Conservation (phyloP, 352 stramenopile species). For the Aphanomyces stellatus region DNA sequence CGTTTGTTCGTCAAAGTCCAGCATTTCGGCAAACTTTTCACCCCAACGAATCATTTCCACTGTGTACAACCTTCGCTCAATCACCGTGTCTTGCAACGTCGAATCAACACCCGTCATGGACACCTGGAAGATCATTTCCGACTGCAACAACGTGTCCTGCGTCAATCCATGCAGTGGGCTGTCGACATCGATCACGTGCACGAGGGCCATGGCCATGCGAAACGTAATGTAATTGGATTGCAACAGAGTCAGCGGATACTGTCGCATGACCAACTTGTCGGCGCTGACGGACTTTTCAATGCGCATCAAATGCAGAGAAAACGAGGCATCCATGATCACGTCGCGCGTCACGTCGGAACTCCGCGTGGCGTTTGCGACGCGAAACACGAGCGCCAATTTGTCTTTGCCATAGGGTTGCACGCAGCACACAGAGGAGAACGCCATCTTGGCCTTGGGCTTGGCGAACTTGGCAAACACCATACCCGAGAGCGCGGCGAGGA, state of each 20-base stretch:
- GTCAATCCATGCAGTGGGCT: constrained; percentile 60
- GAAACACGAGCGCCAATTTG: constrained; percentile 65
- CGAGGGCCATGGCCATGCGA: constrained; percentile 70
- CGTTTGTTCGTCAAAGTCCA: constrained; percentile 65
- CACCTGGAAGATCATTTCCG: constrained; percentile 73
- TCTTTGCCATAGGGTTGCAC: constrained; percentile 71
- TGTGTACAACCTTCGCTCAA: constrained; percentile 73
- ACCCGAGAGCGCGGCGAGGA: constrained; percentile 68
- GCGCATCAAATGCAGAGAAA: constrained; percentile 70
- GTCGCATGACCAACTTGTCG: constrained; percentile 20
- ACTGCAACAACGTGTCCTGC: constrained; percentile 40
- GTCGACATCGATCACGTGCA: constrained; percentile 66
- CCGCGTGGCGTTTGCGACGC: constrained; percentile 73
- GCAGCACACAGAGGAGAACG: constrained; percentile 70
- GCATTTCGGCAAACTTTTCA: constrained; percentile 61
- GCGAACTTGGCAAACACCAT: constrained; percentile 82
- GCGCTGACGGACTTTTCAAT: constrained; percentile 34
- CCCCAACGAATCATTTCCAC: constrained; percentile 65
- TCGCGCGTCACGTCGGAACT: constrained; percentile 72
- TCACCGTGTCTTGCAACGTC: constrained; percentile 72
- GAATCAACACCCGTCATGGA: constrained; percentile 75
- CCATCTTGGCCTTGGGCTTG: constrained; percentile 70
- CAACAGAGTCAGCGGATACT: constrained; percentile 67
- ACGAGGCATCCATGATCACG: constrained; percentile 80
- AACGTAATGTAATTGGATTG: constrained; percentile 85